Base-by-base conservation (phyloP, 805 yeast species). In the Metschnikowia shivogae region DNA sequence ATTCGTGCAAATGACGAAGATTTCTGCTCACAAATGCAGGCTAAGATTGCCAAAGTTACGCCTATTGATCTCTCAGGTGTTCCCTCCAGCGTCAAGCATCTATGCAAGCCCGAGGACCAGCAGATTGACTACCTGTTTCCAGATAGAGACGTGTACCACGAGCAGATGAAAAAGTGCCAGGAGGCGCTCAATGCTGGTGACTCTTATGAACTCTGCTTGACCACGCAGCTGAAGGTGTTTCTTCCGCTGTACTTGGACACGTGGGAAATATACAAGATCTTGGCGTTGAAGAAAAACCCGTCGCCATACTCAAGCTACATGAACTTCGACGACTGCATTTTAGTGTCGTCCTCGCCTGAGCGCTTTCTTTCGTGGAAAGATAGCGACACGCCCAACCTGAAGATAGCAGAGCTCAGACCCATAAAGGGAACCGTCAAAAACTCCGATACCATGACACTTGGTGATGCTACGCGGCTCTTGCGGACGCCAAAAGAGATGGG, bases 371-470 rank as follows among this genome's bases (percentile, higher is more conserved):
- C 83, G 2, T 95, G 98, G 97, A 74, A 60, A 38, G 70, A 74
- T 44, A 62, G 72, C 19, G 27, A 31, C 8, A 59, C 64, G 0
- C 48, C 54, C 9, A 55, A 52, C 1, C 45, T 42, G 12, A 67
- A 67, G 50, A 53, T 50, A 19, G 85, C 93, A 46, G 95, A 93
- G 63, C 73, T 93, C 59, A 73, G 98, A 44, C 99, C 99, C 1
- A 93, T 93, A 45, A 93, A 93, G 62, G 99, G 99, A 4, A 93
- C 99, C 0, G 96, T 93, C 1, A 80, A 74, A 54, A 89, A 88
- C 54, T 65, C 78, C 0, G 67, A 73, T 0, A 76, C 65, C 0
- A 73, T 85, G 68, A 72, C 78, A 6, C 55, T 70, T 8, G 83
- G 72, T 29, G 67, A 67, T 29, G 98, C 97, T 0, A 70, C 80